phyloP scores from a whole-genome alignment of 495 filamentous ascomycete species.

The Aspergillus egyptiacus region DNA sequence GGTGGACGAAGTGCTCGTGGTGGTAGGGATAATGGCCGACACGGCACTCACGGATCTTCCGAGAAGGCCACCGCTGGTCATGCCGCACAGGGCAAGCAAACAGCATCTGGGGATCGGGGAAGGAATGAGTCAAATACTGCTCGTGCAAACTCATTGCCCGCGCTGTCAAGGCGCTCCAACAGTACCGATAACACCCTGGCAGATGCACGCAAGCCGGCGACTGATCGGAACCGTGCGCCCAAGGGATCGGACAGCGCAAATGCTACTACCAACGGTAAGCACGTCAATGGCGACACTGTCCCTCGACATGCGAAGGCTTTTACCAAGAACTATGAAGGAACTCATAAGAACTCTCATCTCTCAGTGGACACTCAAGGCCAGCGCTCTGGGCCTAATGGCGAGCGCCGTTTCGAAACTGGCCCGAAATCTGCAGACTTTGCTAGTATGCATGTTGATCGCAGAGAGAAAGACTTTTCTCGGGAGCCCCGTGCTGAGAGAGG shows the following conservation, averaged over 20 bases:
- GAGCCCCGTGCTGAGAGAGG: constrained; percentile 49
- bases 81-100: constrained; percentile 31
- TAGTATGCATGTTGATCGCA: constrained; percentile 21
- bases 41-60: constrained; percentile 31
- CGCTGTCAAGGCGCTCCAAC: constrained; percentile 34
- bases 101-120: constrained; percentile 32
- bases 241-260: constrained; percentile 32
- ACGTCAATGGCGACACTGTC: constrained; percentile 27
- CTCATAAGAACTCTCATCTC: constrained; percentile 24
- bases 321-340: constrained; percentile 28
- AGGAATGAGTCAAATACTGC: constrained; percentile 31
- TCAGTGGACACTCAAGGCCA: constrained; percentile 33
- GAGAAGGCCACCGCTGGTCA: constrained; percentile 41
- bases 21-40: constrained; percentile 51
- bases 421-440: constrained; percentile 36
- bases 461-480: constrained; percentile 33
- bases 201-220: constrained; percentile 33
- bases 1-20: constrained; percentile 52
- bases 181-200: constrained; percentile 30
- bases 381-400: constrained; percentile 25
- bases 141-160: constrained; percentile 40
- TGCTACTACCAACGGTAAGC: constrained; percentile 7
- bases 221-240: constrained; percentile 30
- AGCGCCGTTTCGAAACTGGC: constrained; percentile 36
- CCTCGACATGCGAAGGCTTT: constrained; percentile 31